Base-by-base conservation (phyloP, 192 early-diverging fungal genomes). In the Diversispora eburnea region DNA sequence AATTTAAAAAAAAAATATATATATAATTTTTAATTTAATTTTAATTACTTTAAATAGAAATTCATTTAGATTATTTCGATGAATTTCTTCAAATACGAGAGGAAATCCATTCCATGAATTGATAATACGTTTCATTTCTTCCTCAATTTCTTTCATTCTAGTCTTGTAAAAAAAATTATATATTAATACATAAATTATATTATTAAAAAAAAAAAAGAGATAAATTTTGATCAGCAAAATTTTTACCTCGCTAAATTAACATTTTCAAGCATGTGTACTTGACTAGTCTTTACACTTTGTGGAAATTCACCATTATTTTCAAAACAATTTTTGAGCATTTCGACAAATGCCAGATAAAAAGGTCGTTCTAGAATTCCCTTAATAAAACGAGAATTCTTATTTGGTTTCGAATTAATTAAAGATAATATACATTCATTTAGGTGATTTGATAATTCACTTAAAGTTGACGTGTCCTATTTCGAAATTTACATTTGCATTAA, bases 291-390 rank as follows among this genome's bases (percentile, higher is more conserved):
- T 51, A 73, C 7, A 51, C 17, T 10, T 41, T 6, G 9, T 8
- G 71, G 71, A 33, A 73, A 73, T 51, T 41, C 13, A 8, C 59
- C 71, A 42, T 15, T 9, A 51, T 73, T 73, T 49, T 48, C 59
- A 52, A 73, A 46, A 51, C 58, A 73, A 17, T 20, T 60, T 7
- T 20, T 8, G 56, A 73, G 57, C 59, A 63, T 62, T 73, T 73
- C 71, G 3, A 55, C 8, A 7, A 73, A 62, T 22, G 71, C 71
- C n/a, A 73, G 45, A 39, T 73, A 61, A 48, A 62, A 73, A n/a
- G 71, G 71, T 42, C 71, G 42, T 62, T 73, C 58, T 51, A 73
- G 59, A 25, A 59, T 47, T 48, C 71, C 71, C 15, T 73, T 73
- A 6, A 25, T 10, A 39, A 73, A 73, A 6, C 59, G 42, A 19